Conservation (phyloP, 1,139 yeast species). For the Geotrichum histeridarum region DNA sequence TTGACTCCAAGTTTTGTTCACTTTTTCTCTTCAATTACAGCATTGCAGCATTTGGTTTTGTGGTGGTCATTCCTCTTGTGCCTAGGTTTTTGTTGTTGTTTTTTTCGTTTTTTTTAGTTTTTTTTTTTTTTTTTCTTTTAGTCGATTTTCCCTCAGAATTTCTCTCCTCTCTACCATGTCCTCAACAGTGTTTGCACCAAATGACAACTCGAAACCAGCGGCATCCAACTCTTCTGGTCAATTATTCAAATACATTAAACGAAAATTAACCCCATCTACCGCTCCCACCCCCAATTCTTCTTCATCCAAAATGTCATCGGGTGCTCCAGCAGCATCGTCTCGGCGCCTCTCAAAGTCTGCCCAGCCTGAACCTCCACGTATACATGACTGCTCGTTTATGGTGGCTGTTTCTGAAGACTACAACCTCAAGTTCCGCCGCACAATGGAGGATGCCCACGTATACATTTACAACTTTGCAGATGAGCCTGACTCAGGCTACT, state of each 20-base stretch:
- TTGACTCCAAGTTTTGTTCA: background rate
- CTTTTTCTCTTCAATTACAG: background rate
- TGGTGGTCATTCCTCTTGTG: background rate
- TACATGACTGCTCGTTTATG: slow-evolving; percentile 31
- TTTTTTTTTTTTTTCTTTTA: background rate
- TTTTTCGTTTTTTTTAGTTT: too few relatives aligned
- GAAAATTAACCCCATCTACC: slow-evolving; percentile 5
- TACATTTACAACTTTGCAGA: slow-evolving; percentile 90
- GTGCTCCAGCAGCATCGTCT: slow-evolving; percentile 14
- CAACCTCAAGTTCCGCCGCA: slow-evolving; percentile 70
- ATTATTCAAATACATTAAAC: slow-evolving; percentile 13
- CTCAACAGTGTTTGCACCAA: slow-evolving; percentile 11
- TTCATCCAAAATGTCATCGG: background rate
- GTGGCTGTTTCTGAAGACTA: slow-evolving; percentile 91
- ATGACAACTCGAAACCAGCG: slow-evolving; percentile 9
- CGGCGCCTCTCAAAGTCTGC: slow-evolving; percentile 21
- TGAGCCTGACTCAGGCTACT: slow-evolving; percentile 86
- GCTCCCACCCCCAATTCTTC: background rate
- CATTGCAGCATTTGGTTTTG: too few relatives aligned
- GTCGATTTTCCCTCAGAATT: background rate
- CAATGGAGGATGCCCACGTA: slow-evolving; percentile 97
- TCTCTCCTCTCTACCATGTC: slow-evolving; percentile 3
- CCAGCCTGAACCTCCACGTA: slow-evolving; percentile 14
- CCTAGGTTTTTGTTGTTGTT: background rate
- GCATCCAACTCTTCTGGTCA: slow-evolving; percentile 10